A percentile compares a stretch with the other conserved stretches of the same genome.
Evolutionary conservation across 768 basidiomycete species (phyloP).

Genomic region (Jaapia argillacea): DNA sequence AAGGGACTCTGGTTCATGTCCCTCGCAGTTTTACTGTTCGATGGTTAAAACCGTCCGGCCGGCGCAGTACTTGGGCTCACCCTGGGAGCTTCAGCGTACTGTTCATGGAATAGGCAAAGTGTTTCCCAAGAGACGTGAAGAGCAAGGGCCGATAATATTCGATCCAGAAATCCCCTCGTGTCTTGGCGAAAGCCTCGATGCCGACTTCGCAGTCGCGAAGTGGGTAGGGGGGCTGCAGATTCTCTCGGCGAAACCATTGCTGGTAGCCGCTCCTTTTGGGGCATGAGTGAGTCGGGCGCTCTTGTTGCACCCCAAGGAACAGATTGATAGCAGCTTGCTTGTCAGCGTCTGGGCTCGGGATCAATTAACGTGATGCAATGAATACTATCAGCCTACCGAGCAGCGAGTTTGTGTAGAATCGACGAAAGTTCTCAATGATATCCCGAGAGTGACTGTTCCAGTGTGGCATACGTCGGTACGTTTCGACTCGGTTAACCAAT

Average conservation of each 20-base stretch:
- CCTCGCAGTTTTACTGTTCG: conserved; percentile 55
- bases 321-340: conserved; percentile 96
- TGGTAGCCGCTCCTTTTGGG: conserved; percentile 65
- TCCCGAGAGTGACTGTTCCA: conserved; percentile 98
- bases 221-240: conserved; percentile 60
- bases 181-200: conserved; percentile 48
- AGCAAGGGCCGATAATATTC: conserved; percentile 82
- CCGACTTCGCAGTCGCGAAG: conserved; percentile 54
- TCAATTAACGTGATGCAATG: background rate
- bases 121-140: conserved; percentile 79
- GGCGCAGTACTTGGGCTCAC: too few relatives aligned
- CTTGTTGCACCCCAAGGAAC: conserved; percentile 71
- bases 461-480: conserved; percentile 89
- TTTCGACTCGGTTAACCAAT: conserved; percentile 92
- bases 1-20: conserved; percentile 73
- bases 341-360: conserved; percentile 62
- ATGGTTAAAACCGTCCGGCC: background rate
- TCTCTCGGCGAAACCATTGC: conserved; percentile 72
- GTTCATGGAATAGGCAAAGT: conserved; percentile 91
- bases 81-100: conserved; percentile 77
- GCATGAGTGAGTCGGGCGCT: conserved; percentile 36
- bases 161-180: conserved; percentile 70
- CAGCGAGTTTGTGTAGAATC: conserved; percentile 92
- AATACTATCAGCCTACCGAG: conserved; percentile 63
- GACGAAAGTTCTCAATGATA: conserved; percentile 88